Evolutionary conservation across 306 rosid species (phyloP), one percentile per base, ranked within the genome.

Genomic region (Castanea sativa): DNA sequence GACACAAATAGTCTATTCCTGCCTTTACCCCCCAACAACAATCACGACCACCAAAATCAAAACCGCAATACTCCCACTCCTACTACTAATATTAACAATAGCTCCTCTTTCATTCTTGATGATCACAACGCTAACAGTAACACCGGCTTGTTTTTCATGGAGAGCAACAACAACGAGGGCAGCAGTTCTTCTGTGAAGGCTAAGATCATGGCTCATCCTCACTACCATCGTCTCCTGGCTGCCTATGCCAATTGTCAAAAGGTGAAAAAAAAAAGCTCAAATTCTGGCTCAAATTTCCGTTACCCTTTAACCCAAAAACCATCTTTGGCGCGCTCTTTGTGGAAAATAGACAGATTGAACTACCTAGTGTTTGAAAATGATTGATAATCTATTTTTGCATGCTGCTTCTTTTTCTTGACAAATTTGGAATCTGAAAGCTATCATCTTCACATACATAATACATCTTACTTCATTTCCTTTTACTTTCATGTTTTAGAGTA

Each of bases 141-240:
- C 67, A 19, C 81, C 23, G 89, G 85, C 5, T 87, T 79, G 81
- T 95, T 85, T 83, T 85, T 91, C 90, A 90, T 95, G 99, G 98
- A 87, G 12, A 73, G 27, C 51, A 78, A 56, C 80, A 67, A 76
- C 76, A 76, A 41, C 76, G 60, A 33, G 58, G 27, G 4, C 86
- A 64, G 73, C 85, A 73, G 69, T 69, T 79, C 91, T 35, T 63
- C 88, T 52, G 79, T 89, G 30, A 95, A 91, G 86, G 91, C 93
- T 7, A 95, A 93, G 93, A 93, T 95, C 88, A 91, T 93, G 96
- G 93, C 93, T 45, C 99, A 95, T 89, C 98, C 99, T 82, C 97
- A 91, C 91, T 95, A 95, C 85, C 99, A 87, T 52, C 97, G 98
- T 29, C 98, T 95, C 79, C 76, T 95, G 72, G 86, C 90, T 59